Evolutionary conservation across 106 monocot genomes (phyloP).

Genomic region (Phalaenopsis equestris): DNA sequence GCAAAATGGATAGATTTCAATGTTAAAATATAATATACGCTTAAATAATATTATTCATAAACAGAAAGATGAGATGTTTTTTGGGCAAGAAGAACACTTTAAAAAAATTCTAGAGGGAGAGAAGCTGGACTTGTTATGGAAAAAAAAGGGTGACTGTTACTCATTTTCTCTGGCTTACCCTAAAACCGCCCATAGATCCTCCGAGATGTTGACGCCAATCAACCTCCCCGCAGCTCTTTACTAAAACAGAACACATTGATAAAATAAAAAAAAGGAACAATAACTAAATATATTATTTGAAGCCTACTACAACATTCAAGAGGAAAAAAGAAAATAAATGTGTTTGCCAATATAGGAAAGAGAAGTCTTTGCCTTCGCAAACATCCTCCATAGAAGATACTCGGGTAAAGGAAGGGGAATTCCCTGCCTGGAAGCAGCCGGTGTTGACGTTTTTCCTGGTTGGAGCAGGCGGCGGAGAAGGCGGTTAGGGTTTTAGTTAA

Average conservation of each 20-base stretch:
- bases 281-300: no score
- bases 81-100: neutral
- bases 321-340: no score
- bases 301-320: no score
- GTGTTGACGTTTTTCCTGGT: neutral
- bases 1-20: neutral
- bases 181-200: no score
- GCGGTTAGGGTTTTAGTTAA: neutral
- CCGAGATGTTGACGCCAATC: no score
- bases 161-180: neutral
- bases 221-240: no score
- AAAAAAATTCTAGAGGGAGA: neutral
- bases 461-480: neutral
- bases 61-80: neutral
- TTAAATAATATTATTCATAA: no score
- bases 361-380: constrained; percentile 88
- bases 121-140: neutral
- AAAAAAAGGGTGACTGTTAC: no score
- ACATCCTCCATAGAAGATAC: constrained; percentile 69
- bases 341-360: neutral
- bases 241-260: no score
- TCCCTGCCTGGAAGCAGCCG: neutral
- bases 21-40: neutral
- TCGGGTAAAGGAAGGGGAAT: neutral
- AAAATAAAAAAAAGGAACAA: no score